Evolutionary conservation across 768 basidiomycete genomes (phyloP), one percentile per base, ranked within the genome.

Genomic region (Mycena polygramma): DNA sequence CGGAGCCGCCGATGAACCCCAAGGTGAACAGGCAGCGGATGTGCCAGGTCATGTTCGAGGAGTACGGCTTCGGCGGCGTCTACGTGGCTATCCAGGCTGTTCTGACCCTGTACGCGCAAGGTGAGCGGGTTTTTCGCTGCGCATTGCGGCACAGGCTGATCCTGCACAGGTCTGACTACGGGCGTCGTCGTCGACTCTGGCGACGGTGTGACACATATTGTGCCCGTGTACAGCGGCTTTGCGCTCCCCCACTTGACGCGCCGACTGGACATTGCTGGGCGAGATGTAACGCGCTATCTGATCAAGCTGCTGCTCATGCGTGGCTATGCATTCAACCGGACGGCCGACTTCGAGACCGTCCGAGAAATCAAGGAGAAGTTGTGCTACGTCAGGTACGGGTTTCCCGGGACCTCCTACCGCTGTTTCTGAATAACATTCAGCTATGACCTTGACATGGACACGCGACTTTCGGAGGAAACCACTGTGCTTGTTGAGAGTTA

Each of bases 321-420:
- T n/a, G 98, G 98, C n/a, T 99, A 99, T 80, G 98, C 98, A 1
- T 99, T 99, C 88, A 99, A 99, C 83, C 91, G 98, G 48, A 99
- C 98, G 4, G 98, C 98, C 35, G 98, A 99, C 83, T 99, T 99
- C 76, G 98, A 99, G 85, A 99, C 98, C 2, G 98, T 99, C 24
- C 85, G 97, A 39, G 95, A 98, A 80, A 99, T 99, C 84, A 99
- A 99, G 83, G 98, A 99, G 86, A 98, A 97, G 80, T 82, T 99
- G 53, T 99, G 98, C 83, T 99, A 99, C 78, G 94, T 98, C 77
- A 97, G 94, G 95, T 96, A 73, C 58, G 48, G 55, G 39, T 48
- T 6, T 43, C 36, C 19, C 17, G 15, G n/a, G 45, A 35, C 43
- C 48, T 60, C 41, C 41, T 8, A 13, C 1, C 11, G 4, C 11